phyloP scores from a whole-genome alignment of 805 yeast genomes.

The Zygotorulaspora sp. region DNA sequence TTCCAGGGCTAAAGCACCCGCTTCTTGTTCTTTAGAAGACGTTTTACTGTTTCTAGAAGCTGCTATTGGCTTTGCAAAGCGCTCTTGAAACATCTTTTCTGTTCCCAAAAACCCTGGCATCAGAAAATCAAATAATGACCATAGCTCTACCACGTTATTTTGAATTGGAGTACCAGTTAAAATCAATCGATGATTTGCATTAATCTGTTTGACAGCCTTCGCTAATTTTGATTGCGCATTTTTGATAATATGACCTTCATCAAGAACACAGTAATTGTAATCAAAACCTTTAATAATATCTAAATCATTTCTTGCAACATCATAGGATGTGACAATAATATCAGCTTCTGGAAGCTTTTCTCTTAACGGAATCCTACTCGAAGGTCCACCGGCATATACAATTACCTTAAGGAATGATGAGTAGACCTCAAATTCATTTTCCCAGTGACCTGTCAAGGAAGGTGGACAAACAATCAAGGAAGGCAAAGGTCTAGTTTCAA shows the following conservation, averaged over 20 bases:
- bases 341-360: slow-evolving; percentile 55
- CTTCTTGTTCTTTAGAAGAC: slow-evolving; percentile 89
- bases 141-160: slow-evolving; percentile 89
- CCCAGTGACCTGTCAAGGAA: slow-evolving; percentile 98
- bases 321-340: slow-evolving; percentile 90
- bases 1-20: slow-evolving; percentile 93
- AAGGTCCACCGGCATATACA: slow-evolving; percentile 93
- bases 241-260: slow-evolving; percentile 97
- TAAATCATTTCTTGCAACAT: slow-evolving; percentile 90
- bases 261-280: slow-evolving; percentile 91
- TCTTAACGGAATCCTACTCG: slow-evolving; percentile 56
- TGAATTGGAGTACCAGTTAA: slow-evolving; percentile 98
- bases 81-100: slow-evolving; percentile 87
- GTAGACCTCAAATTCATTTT: slow-evolving; percentile 84
- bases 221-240: slow-evolving; percentile 85
- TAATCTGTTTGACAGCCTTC: slow-evolving; percentile 74
- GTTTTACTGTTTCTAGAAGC: slow-evolving; percentile 87
- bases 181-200: slow-evolving; percentile 85
- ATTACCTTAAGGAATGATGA: slow-evolving; percentile 80
- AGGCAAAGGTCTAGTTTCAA: slow-evolving; percentile 71
- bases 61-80: slow-evolving; percentile 97
- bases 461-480: slow-evolving; percentile 93
- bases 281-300: slow-evolving; percentile 54
- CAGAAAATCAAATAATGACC: slow-evolving; percentile 95
- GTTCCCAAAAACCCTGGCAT: slow-evolving; percentile 99